Conservation (phyloP, 176 grass and related monocot genomes). For the Bromus sterilis region DNA sequence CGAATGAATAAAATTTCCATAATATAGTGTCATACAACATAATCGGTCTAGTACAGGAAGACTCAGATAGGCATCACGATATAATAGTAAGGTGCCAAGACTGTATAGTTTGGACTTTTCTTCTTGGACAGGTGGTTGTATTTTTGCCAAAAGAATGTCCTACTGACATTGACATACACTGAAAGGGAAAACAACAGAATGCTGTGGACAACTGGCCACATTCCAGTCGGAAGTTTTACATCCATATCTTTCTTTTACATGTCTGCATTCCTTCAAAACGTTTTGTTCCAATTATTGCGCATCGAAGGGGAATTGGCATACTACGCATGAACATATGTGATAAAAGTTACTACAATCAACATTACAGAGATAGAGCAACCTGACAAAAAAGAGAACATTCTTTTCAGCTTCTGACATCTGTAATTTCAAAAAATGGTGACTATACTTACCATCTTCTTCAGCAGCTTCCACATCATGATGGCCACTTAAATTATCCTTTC, state of each 20-base stretch:
- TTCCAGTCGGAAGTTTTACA: not conserved
- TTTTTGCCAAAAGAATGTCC: slow-evolving; percentile 18
- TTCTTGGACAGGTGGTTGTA: not conserved
- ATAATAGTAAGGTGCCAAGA: not conserved
- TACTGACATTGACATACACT: slow-evolving; percentile 20
- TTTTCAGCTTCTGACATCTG: not conserved
- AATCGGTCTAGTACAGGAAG: not conserved
- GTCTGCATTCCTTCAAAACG: not conserved
- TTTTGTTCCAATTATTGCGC: not conserved
- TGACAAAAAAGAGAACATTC: not conserved
- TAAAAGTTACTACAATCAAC: not conserved
- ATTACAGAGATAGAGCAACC: not conserved
- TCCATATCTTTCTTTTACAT: not conserved
- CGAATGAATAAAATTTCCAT: not conserved
- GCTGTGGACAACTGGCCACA: not conserved
- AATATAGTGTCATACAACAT: not conserved
- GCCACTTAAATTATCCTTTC: slow-evolving; percentile 43
- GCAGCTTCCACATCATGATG: slow-evolving; percentile 69
- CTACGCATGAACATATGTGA: not conserved
- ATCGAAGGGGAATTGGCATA: not conserved
- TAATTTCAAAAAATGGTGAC: not conserved
- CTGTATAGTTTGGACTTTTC: slow-evolving; percentile 18
- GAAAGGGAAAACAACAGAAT: slow-evolving; percentile 15
- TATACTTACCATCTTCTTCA: slow-evolving; percentile 68
- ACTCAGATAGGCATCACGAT: not conserved